Evolutionary conservation across 2,329 filamentous ascomycete species (phyloP).

Genomic region (Zopfia rhizophila): DNA sequence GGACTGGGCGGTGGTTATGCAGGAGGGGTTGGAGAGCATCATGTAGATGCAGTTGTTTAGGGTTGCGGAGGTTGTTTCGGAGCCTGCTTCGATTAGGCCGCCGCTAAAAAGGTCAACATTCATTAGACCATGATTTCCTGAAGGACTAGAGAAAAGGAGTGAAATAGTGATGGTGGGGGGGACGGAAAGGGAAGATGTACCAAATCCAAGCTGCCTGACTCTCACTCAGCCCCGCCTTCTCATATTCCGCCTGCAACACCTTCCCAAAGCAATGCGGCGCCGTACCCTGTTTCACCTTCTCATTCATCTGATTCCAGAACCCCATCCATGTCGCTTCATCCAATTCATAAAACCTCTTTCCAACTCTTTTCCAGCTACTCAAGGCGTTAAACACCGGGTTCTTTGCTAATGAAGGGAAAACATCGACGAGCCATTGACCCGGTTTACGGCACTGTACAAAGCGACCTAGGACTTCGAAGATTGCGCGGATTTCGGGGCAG

Average conservation of each 20-base stretch:
- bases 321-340: slow-evolving; percentile 15
- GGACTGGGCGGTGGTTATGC: slow-evolving; percentile 15
- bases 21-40: slow-evolving; percentile 15
- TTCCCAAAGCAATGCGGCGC: slow-evolving; percentile 21
- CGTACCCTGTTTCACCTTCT: slow-evolving; percentile 5
- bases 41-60: slow-evolving; percentile 18
- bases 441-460: slow-evolving; percentile 18
- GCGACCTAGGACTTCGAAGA: slow-evolving; percentile 19
- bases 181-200: slow-evolving; percentile 1
- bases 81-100: slow-evolving; percentile 19
- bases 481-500: slow-evolving; percentile 14
- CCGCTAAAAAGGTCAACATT: slow-evolving; percentile 3
- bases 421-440: slow-evolving; percentile 22
- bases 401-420: slow-evolving; percentile 14
- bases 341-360: slow-evolving; percentile 5
- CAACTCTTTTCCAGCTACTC: slow-evolving; percentile 11
- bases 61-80: slow-evolving; percentile 17
- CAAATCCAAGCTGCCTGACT: slow-evolving; percentile 19
- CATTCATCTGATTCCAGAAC: slow-evolving; percentile 19
- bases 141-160: too few relatives aligned
- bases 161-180: too few relatives aligned
- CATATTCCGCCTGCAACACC: slow-evolving; percentile 13
- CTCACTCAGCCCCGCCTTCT: slow-evolving; percentile 18
- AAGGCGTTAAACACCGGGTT: slow-evolving; percentile 11
- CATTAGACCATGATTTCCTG: background rate